Percentiles rank a stretch among this genome's conserved stretches.
Evolutionary conservation across 371 early-diverging fungal genomes (phyloP).

Genomic region (Apophysomyces sp.): DNA sequence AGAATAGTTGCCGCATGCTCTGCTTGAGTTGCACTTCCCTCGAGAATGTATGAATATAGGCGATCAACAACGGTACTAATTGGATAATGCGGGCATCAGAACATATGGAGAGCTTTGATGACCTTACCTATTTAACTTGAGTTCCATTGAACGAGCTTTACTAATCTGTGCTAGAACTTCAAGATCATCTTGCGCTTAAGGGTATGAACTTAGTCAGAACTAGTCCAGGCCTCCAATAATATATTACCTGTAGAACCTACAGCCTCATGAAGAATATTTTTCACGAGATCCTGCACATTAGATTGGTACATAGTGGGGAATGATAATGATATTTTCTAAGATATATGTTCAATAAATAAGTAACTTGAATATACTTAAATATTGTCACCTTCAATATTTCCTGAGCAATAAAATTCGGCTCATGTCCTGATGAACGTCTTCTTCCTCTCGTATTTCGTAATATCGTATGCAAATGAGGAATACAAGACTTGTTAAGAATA

Average conservation of each 20-base stretch:
- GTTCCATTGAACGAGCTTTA: conserved; percentile 51
- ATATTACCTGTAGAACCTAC: conserved; percentile 1
- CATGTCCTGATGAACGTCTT: conserved; percentile 11
- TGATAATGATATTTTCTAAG: conserved; percentile 13
- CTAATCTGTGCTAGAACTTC: conserved; percentile 62
- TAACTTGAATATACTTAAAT: background rate
- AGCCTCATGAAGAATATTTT: background rate
- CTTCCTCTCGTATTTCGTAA: conserved; percentile 11
- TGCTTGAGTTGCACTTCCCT: conserved; percentile 55
- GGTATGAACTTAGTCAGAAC: background rate
- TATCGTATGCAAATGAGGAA: conserved; percentile 23
- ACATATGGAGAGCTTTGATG: background rate
- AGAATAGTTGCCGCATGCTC: conserved; percentile 63
- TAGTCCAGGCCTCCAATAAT: background rate
- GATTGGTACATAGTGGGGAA: conserved; percentile 19
- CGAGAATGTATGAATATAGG: conserved; percentile 40
- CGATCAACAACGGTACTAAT: conserved; percentile 13
- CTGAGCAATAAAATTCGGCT: conserved; percentile 21
- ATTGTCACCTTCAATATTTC: conserved; percentile 23
- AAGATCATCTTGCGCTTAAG: conserved; percentile 55
- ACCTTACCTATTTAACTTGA: conserved; percentile 34
- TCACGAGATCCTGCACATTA: conserved; percentile 8
- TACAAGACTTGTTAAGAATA: conserved; percentile 40
- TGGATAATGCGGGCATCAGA: background rate
- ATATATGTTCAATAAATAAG: background rate